A percentile compares a stretch with the other conserved stretches of the same genome.
Evolutionary conservation across 2,329 filamentous ascomycete species (phyloP).

Genomic region (Fusarium buxicola): DNA sequence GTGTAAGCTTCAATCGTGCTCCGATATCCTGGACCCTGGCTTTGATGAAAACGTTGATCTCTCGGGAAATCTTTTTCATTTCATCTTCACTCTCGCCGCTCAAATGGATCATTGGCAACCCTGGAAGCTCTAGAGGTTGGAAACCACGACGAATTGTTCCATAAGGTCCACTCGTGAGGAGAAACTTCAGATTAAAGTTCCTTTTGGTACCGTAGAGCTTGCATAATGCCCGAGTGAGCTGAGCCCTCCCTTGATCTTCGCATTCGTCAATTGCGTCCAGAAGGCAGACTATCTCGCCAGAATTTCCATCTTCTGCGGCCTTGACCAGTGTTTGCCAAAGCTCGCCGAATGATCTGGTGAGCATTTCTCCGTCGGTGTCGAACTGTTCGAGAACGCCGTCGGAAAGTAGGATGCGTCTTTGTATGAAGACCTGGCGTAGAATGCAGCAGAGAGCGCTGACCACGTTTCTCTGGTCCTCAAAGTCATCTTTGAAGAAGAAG

Average conservation of each 20-base stretch:
- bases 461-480: slow-evolving; percentile 49
- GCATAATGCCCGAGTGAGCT: slow-evolving; percentile 42
- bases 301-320: slow-evolving; percentile 14
- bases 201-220: slow-evolving; percentile 36
- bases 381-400: slow-evolving; percentile 36
- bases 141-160: slow-evolving; percentile 39
- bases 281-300: slow-evolving; percentile 49
- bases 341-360: slow-evolving; percentile 39
- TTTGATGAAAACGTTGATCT: slow-evolving; percentile 40
- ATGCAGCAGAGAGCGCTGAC: slow-evolving; percentile 50
- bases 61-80: slow-evolving; percentile 32
- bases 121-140: slow-evolving; percentile 6
- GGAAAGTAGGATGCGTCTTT: slow-evolving; percentile 40
- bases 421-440: slow-evolving; percentile 53
- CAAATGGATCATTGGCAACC: slow-evolving; percentile 31
- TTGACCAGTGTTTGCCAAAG: slow-evolving; percentile 49
- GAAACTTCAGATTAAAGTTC: slow-evolving; percentile 49
- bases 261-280: slow-evolving; percentile 59
- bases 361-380: slow-evolving; percentile 23
- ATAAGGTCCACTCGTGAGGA: slow-evolving; percentile 51
- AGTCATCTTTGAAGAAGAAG: slow-evolving; percentile 61
- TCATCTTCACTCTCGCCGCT: slow-evolving; percentile 31
- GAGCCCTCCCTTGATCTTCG: slow-evolving; percentile 22
- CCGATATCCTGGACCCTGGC: slow-evolving; percentile 13
- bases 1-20: background rate